These are phyloP conservation scores for Cymodocea nodosa DNA, from an alignment of 116 monocot species.

Conservation along the genomic window DNA sequence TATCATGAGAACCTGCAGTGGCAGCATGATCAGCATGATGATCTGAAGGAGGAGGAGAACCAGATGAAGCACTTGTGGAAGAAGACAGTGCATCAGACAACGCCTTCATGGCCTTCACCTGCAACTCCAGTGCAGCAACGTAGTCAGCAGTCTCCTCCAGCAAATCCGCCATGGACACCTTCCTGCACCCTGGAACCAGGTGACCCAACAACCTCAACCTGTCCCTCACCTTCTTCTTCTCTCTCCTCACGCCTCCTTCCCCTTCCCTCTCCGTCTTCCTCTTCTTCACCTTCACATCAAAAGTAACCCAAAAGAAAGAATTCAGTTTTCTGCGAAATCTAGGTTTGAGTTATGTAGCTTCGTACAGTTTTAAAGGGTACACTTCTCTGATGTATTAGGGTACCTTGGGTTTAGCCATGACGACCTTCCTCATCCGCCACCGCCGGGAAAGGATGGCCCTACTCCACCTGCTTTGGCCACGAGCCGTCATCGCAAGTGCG, in stretches of 20 bases:
- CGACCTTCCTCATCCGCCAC: conserved; percentile 9
- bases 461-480: conserved; percentile 23
- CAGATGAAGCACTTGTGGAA: background rate
- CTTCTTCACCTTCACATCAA: background rate
- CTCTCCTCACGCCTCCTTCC: background rate
- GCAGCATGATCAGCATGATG: too few relatives aligned
- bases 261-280: conserved; percentile 1
- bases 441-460: conserved; percentile 21
- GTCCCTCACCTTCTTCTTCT: conserved; percentile 22
- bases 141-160: conserved; percentile 64
- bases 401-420: conserved; percentile 5
- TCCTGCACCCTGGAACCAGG: conserved; percentile 53
- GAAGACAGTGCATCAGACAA: conserved; percentile 20
- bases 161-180: conserved; percentile 19
- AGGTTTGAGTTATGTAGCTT: too few relatives aligned
- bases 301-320: too few relatives aligned
- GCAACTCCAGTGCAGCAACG: conserved; percentile 43
- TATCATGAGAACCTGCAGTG: too few relatives aligned
- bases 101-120: conserved; percentile 47
- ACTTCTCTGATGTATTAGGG: too few relatives aligned
- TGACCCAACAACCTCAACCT: conserved; percentile 21
- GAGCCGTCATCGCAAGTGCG: conserved; percentile 26
- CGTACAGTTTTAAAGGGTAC: too few relatives aligned
- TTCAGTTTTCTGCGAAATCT: too few relatives aligned
- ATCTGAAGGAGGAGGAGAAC: too few relatives aligned